Conservation (phyloP, 148 eudicot genomes). For the Amaranthus hypochondriacus region DNA sequence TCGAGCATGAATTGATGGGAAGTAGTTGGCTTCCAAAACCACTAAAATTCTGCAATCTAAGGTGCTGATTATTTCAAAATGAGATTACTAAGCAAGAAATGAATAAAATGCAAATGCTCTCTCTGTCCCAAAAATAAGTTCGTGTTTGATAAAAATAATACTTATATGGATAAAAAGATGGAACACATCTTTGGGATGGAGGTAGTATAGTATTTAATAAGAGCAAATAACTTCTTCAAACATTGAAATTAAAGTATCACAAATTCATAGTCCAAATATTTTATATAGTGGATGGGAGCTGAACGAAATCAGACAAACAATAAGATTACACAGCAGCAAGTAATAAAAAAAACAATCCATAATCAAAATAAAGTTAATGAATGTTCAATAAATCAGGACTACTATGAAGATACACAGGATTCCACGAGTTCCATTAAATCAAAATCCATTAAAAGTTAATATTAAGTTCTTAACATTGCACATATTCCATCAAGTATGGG, state of each 20-base stretch:
- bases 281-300: no score
- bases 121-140: no score
- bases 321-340: background rate
- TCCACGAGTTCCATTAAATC: background rate
- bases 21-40: no score
- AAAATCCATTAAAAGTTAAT: slow-evolving; percentile 6
- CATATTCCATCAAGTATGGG: background rate
- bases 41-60: no score
- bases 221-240: no score
- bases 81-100: no score
- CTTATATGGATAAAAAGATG: no score
- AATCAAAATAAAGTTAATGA: background rate
- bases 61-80: no score
- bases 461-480: background rate
- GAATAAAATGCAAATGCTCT: no score
- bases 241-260: no score
- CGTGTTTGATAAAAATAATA: no score
- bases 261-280: no score
- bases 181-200: background rate
- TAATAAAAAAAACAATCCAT: background rate
- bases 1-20: background rate
- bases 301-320: background rate
- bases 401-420: background rate
- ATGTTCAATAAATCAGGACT: background rate
- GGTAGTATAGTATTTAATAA: background rate